Evolutionary conservation across 83 land plant genomes (phyloP), one percentile per base, ranked within the genome.

Genomic region (Picea mariana): DNA sequence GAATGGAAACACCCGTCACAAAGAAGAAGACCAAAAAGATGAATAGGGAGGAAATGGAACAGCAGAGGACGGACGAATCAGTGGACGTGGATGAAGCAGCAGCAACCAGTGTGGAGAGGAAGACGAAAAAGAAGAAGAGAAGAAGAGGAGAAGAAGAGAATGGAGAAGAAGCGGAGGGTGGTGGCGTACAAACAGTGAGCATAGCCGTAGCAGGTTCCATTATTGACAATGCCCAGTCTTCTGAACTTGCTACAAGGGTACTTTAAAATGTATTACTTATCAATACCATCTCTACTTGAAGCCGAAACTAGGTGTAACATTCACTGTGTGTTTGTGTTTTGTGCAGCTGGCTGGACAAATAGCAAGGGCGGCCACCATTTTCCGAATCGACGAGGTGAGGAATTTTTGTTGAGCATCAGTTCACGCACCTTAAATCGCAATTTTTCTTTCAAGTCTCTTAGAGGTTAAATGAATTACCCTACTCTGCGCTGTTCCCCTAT

Each of bases 291-390:
- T 62, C 63, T 40, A 8, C 66, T 67, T n/a, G 6, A 6, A 12
- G 72, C 47, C 80, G 9, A 78, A 78, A 16, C 8, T 42, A 42
- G 44, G 12, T 27, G 23, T 27, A 42, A 42, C 47, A 40, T 9
- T 67, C 20, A 84, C 24, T 40, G 26, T 40, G 24, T 9, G 59
- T 49, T 79, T 59, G 77, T 77, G 65, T 38, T 16, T 34, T 49
- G 61, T 59, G 72, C 93, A 95, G 99, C 90, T 97, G 42, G 97
- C 99, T 23, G 96, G 98, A 55, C 99, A 98, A 87, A 93, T 98
- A 83, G 98, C 99, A 34, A 89, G 99, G 55, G 99, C 99, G 11
- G 95, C 95, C 17, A 90, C 99, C 12, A 94, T 98, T 69, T 98
- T 96, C 82, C 87, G 93, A 72, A 87, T 98, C 34, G 94, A 98